A percentile compares a stretch with the other conserved stretches of the same genome.
phyloP scores from a whole-genome alignment of 164 flowering plant genomes.

The Akebia trifoliata region DNA sequence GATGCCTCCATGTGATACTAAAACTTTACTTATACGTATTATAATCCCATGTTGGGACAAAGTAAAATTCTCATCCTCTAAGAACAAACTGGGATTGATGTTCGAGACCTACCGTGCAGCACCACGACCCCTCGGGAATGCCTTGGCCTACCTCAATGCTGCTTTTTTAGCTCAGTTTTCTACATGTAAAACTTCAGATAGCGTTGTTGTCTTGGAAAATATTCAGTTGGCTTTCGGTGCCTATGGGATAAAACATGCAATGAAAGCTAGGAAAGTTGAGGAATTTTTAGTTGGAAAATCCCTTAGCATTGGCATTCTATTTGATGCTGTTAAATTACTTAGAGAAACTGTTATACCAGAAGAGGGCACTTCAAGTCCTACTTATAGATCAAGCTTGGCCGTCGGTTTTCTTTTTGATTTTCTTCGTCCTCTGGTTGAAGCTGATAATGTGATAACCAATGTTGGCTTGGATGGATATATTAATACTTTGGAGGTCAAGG shows the following conservation, averaged over 20 bases:
- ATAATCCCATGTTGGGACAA: slow-evolving; percentile 46
- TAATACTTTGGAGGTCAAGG: slow-evolving; percentile 1
- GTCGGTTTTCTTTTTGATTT: slow-evolving; percentile 51
- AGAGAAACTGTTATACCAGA: slow-evolving; percentile 47
- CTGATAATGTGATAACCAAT: slow-evolving; percentile 5
- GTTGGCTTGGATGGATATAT: slow-evolving; percentile 17
- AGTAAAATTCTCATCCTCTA: slow-evolving; percentile 11
- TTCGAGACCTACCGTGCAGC: slow-evolving; percentile 87
- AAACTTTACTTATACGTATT: slow-evolving; percentile 50
- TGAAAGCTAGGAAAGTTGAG: slow-evolving; percentile 66
- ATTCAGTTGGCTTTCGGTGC: slow-evolving; percentile 79
- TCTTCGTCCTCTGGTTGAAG: slow-evolving; percentile 17
- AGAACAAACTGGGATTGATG: slow-evolving; percentile 22
- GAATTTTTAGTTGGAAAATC: slow-evolving; percentile 51
- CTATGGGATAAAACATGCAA: slow-evolving; percentile 69
- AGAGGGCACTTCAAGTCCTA: slow-evolving; percentile 45
- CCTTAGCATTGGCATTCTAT: slow-evolving; percentile 31
- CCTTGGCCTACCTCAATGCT: slow-evolving; percentile 77
- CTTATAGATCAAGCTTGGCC: slow-evolving; percentile 76
- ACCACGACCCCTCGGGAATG: slow-evolving; percentile 84
- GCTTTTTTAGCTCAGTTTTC: slow-evolving; percentile 70
- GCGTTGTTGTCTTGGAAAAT: slow-evolving; percentile 30
- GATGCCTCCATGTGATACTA: slow-evolving; percentile 46
- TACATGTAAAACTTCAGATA: slow-evolving; percentile 16
- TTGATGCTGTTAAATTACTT: slow-evolving; percentile 53